These are phyloP conservation scores for Geoglossum cookeanum DNA, from an alignment of 2,329 filamentous ascomycete species.

Conservation along the genomic window DNA sequence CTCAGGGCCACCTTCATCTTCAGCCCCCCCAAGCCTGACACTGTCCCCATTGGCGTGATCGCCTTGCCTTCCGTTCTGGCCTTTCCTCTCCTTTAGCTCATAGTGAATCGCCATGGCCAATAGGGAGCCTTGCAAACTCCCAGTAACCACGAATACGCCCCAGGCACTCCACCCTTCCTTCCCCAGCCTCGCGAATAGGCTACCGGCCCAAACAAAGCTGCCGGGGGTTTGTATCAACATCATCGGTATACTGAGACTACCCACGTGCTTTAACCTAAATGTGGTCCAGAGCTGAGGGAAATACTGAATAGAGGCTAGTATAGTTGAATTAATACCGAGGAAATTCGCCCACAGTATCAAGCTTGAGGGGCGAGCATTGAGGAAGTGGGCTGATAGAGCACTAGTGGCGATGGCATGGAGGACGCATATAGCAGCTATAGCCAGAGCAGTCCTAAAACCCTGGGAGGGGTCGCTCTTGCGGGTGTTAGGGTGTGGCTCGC, in stretches of 20 bases:
- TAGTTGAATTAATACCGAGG: slow-evolving; percentile 59
- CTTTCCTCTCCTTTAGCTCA: slow-evolving; percentile 28
- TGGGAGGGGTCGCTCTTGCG: slow-evolving; percentile 18
- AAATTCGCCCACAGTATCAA: slow-evolving; percentile 69
- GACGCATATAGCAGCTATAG: slow-evolving; percentile 53
- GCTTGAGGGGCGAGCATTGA: slow-evolving; percentile 39
- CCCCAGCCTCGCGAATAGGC: slow-evolving; percentile 62
- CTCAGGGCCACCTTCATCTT: slow-evolving; percentile 2
- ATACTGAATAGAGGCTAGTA: slow-evolving; percentile 75
- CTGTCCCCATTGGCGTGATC: neutral
- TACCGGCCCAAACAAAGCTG: slow-evolving; percentile 73
- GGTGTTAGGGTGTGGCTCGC: slow-evolving; percentile 28
- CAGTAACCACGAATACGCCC: slow-evolving; percentile 79
- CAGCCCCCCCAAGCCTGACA: neutral
- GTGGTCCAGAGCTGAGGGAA: slow-evolving; percentile 91
- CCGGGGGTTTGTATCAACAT: slow-evolving; percentile 97
- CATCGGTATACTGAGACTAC: slow-evolving; percentile 87
- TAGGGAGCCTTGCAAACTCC: slow-evolving; percentile 63
- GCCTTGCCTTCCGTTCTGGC: neutral
- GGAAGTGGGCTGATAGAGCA: slow-evolving; percentile 49
- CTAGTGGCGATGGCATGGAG: slow-evolving; percentile 55
- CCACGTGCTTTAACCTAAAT: slow-evolving; percentile 64
- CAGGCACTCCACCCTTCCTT: slow-evolving; percentile 83
- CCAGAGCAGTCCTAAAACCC: slow-evolving; percentile 59
- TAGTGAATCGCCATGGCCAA: slow-evolving; percentile 68